phyloP scores from a whole-genome alignment of 305 asterid genomes.

The Ilex paraguariensis region DNA sequence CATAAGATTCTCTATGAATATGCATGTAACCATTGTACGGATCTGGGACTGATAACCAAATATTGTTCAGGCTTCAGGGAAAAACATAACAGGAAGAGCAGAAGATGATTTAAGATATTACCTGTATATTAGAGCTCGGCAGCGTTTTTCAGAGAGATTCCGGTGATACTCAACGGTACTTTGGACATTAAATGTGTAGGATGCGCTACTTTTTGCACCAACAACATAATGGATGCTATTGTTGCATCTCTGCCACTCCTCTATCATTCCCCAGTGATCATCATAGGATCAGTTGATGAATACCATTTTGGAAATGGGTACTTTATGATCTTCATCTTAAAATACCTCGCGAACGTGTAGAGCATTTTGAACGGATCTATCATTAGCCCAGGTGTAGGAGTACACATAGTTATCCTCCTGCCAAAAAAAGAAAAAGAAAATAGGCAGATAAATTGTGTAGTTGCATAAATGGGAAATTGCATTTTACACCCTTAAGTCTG shows the following conservation, averaged over 20 bases:
- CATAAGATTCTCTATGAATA: no score
- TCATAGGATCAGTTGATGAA: neutral
- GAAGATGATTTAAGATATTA: neutral
- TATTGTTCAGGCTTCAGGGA: neutral
- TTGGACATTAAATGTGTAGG: constrained; percentile 16
- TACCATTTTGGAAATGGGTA: neutral
- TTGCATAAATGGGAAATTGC: no score
- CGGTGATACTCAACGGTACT: constrained; percentile 18
- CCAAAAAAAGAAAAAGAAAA: neutral
- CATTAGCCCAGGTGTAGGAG: constrained; percentile 18
- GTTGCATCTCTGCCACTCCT: constrained; percentile 27
- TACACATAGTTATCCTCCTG: constrained; percentile 13
- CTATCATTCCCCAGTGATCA: constrained; percentile 15
- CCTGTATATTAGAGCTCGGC: constrained; percentile 27
- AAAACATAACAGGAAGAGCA: neutral
- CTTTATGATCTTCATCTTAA: neutral
- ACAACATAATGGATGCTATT: constrained; percentile 4
- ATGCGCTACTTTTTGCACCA: neutral
- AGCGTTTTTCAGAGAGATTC: constrained; percentile 14
- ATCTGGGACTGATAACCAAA: no score
- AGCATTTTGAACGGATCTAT: constrained; percentile 20
- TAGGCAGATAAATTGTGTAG: no score
- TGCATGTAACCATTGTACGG: no score
- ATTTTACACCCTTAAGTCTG: no score
- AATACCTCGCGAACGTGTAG: constrained; percentile 22